A percentile compares a stretch with the other conserved stretches of the same genome.
phyloP scores from a whole-genome alignment of 2,329 filamentous ascomycete species.

The Ophiostoma australiae region DNA sequence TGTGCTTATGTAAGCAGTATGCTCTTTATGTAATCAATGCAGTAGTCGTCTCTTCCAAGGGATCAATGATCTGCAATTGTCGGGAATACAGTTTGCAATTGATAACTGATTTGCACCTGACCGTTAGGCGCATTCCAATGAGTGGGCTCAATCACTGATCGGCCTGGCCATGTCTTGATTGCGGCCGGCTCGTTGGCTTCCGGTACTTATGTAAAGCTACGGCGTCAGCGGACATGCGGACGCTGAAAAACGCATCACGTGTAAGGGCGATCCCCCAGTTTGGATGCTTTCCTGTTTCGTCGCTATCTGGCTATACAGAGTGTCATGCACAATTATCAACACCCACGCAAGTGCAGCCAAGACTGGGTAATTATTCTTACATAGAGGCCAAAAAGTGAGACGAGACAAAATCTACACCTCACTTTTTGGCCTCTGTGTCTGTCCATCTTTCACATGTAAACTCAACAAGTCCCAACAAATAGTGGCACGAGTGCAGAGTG shows the following conservation, averaged over 20 bases:
- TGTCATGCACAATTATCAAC: not conserved
- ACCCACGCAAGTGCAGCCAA: not conserved
- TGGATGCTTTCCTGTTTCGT: not conserved
- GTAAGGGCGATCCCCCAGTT: not conserved
- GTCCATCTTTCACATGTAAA: constrained; percentile 4
- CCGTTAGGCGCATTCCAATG: not conserved
- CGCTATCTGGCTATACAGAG: not conserved
- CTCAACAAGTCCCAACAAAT: constrained; percentile 4
- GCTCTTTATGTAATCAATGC: too few species aligned
- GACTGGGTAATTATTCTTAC: not conserved
- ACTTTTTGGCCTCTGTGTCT: too few species aligned
- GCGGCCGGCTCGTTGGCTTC: not conserved
- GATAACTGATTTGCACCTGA: not conserved
- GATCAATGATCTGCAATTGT: not conserved
- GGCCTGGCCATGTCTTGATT: not conserved
- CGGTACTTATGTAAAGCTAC: not conserved
- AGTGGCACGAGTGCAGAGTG: not conserved
- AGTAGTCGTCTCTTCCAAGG: not conserved
- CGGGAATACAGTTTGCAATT: not conserved
- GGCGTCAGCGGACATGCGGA: not conserved
- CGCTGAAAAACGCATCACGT: not conserved
- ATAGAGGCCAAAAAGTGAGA: not conserved
- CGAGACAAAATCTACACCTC: not conserved
- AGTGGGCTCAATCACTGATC: not conserved
- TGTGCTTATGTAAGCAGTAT: not conserved